Conservation (phyloP, 2,329 filamentous ascomycete genomes). For the Tolypocladium tundrense region DNA sequence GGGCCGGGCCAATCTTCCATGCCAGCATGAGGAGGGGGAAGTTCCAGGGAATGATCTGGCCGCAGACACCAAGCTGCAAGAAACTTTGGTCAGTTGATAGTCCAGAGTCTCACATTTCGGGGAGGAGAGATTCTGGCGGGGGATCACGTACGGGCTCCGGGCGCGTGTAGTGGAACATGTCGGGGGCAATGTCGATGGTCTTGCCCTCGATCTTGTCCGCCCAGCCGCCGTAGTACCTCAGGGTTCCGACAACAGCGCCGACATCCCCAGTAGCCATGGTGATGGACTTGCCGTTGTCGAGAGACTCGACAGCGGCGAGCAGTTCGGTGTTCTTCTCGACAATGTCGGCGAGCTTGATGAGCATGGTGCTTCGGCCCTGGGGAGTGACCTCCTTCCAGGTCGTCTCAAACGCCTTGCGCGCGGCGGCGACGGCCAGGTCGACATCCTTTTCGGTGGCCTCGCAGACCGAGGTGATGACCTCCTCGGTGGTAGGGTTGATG, state of each 20-base stretch:
- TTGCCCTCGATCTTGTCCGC: slow-evolving; percentile 88
- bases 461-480: slow-evolving; percentile 71
- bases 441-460: slow-evolving; percentile 85
- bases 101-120: too few species aligned
- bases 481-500: slow-evolving; percentile 79
- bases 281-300: slow-evolving; percentile 82
- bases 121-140: background rate
- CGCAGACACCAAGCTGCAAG: slow-evolving; percentile 57
- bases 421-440: slow-evolving; percentile 71
- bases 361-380: slow-evolving; percentile 55
- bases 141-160: slow-evolving; percentile 54
- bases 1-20: slow-evolving; percentile 73
- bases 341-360: slow-evolving; percentile 71
- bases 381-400: slow-evolving; percentile 60
- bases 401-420: slow-evolving; percentile 76
- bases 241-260: slow-evolving; percentile 51
- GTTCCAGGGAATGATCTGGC: slow-evolving; percentile 86
- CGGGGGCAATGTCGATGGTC: slow-evolving; percentile 67
- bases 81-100: too few species aligned
- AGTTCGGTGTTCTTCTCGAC: slow-evolving; percentile 68
- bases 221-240: slow-evolving; percentile 73
- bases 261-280: slow-evolving; percentile 69
- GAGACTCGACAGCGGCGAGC: slow-evolving; percentile 72
- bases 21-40: slow-evolving; percentile 72
- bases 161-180: slow-evolving; percentile 73